A percentile compares a stretch with the other conserved stretches of the same genome.
Conservation (phyloP, 2,329 filamentous ascomycete genomes). For the Ilyonectria destructans region DNA sequence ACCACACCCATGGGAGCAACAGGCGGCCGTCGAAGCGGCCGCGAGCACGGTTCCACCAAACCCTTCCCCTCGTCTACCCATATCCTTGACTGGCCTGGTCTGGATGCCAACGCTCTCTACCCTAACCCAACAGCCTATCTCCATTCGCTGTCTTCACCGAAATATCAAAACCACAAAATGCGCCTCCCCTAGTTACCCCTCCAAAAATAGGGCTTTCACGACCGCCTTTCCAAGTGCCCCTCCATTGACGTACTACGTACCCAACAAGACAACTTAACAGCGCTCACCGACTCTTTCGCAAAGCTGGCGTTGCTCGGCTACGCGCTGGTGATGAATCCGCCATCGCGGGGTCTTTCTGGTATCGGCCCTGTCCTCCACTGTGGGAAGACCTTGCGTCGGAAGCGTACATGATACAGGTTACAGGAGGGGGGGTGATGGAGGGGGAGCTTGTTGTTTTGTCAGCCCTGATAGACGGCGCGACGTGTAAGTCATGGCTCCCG, state of each 20-base stretch:
- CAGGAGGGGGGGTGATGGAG: background rate
- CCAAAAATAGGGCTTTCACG: constrained; percentile 46
- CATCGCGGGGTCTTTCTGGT: constrained; percentile 40
- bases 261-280: constrained; percentile 41
- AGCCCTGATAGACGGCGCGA: constrained; percentile 29
- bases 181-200: constrained; percentile 39
- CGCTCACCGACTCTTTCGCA: constrained; percentile 48
- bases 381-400: constrained; percentile 14
- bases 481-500: constrained; percentile 45
- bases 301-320: constrained; percentile 45
- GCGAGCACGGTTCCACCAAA: constrained; percentile 37
- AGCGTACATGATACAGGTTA: constrained; percentile 9
- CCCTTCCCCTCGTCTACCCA: constrained; percentile 33
- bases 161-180: constrained; percentile 36
- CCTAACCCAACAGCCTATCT: constrained; percentile 39
- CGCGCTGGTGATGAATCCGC: constrained; percentile 37
- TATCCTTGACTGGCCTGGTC: constrained; percentile 26
- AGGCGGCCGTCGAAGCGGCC: constrained; percentile 29
- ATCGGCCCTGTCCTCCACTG: constrained; percentile 13
- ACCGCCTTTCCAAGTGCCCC: constrained; percentile 43
- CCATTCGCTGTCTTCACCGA: constrained; percentile 46
- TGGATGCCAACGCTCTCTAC: constrained; percentile 37
- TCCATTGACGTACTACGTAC: constrained; percentile 31
- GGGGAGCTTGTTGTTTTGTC: constrained; percentile 3
- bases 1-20: constrained; percentile 32